Percentiles rank a stretch among this genome's conserved stretches.
phyloP scores from a whole-genome alignment of 2,329 filamentous ascomycete genomes.

The Botryotinia narcissicola region DNA sequence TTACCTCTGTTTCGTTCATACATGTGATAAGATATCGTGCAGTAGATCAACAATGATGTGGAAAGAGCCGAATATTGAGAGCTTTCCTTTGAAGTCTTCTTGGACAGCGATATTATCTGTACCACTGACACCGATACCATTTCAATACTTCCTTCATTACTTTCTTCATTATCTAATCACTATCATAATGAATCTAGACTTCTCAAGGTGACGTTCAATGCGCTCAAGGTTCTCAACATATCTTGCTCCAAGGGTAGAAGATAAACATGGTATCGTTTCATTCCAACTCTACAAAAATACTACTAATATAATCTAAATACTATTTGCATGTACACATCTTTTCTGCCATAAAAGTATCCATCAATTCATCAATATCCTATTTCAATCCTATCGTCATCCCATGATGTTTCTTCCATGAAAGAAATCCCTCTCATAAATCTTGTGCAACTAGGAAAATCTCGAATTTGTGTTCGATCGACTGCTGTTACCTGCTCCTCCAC shows the following conservation, averaged over 20 bases:
- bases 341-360: not conserved
- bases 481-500: slow-evolving; percentile 38
- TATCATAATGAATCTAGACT: not conserved
- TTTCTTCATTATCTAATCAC: not conserved
- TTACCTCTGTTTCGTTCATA: not conserved
- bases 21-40: not conserved
- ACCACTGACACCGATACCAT: not conserved
- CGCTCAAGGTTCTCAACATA: not conserved
- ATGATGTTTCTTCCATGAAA: not conserved
- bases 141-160: not conserved
- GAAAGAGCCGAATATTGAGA: not conserved
- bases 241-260: not conserved
- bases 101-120: not conserved
- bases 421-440: not conserved
- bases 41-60: not conserved
- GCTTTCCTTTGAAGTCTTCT: not conserved
- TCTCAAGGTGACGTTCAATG: not conserved
- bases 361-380: not conserved
- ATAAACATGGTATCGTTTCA: not conserved
- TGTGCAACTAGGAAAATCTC: slow-evolving; percentile 15
- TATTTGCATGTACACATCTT: not conserved
- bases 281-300: not conserved
- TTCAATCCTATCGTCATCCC: not conserved
- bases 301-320: not conserved
- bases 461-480: slow-evolving; percentile 13